Conservation (phyloP, 2,329 filamentous ascomycete genomes). For the Xylaria sp. region DNA sequence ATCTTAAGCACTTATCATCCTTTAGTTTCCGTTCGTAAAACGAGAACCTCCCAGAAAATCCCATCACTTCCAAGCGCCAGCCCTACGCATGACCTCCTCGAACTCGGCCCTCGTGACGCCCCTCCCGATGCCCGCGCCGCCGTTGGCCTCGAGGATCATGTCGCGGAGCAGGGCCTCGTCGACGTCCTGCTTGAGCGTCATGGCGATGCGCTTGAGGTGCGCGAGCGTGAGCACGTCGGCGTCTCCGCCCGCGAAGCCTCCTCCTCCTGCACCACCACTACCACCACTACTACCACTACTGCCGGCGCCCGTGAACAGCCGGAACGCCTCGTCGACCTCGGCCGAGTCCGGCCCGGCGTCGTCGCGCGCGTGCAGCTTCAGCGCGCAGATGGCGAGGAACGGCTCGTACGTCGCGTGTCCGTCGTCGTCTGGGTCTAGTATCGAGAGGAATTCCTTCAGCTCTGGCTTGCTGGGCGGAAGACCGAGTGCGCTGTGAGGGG, state of each 20-base stretch:
- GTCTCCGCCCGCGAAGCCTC: slow-evolving; percentile 37
- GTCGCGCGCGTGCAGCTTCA: slow-evolving; percentile 77
- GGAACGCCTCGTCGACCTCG: slow-evolving; percentile 85
- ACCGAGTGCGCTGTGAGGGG: slow-evolving; percentile 76
- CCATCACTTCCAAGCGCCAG: slow-evolving; percentile 78
- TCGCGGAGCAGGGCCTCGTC: slow-evolving; percentile 85
- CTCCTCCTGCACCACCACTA: slow-evolving; percentile 21
- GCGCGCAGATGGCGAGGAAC: slow-evolving; percentile 88
- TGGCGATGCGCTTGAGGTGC: slow-evolving; percentile 81
- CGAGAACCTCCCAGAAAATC: background rate
- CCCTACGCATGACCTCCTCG: slow-evolving; percentile 83
- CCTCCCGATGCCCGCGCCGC: slow-evolving; percentile 73
- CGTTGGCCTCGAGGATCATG: slow-evolving; percentile 96
- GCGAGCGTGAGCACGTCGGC: slow-evolving; percentile 75
- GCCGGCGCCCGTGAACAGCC: slow-evolving; percentile 74
- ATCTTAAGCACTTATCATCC: background rate
- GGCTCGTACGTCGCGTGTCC: slow-evolving; percentile 82
- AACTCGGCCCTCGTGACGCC: slow-evolving; percentile 85
- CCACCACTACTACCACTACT: slow-evolving; percentile 23
- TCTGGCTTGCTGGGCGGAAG: slow-evolving; percentile 74
- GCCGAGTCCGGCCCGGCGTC: slow-evolving; percentile 62
- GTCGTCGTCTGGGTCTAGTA: slow-evolving; percentile 83
- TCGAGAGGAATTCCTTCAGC: slow-evolving; percentile 77
- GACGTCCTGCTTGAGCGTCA: slow-evolving; percentile 83
- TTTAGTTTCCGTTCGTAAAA: background rate